These are phyloP conservation scores for Chionographis japonica DNA, from an alignment of 106 monocot species.

Conservation along the genomic window DNA sequence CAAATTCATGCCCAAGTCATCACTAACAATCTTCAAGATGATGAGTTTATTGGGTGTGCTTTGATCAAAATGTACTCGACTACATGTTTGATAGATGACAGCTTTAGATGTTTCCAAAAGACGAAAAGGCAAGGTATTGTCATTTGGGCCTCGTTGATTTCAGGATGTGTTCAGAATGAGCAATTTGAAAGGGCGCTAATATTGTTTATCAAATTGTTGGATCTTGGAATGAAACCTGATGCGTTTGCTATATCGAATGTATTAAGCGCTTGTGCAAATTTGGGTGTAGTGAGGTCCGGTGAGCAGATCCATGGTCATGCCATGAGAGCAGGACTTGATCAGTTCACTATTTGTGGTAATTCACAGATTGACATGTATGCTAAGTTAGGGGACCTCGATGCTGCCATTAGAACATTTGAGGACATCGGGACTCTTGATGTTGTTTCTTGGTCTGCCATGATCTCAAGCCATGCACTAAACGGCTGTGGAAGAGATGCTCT, in stretches of 20 bases:
- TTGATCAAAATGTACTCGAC: constrained; percentile 34
- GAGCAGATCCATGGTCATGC: constrained; percentile 29
- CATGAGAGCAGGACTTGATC: constrained; percentile 27
- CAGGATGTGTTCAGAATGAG: constrained; percentile 25
- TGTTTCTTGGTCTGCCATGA: constrained; percentile 47
- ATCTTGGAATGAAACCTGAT: constrained; percentile 12
- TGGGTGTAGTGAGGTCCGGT: constrained; percentile 15
- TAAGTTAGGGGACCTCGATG: constrained; percentile 28
- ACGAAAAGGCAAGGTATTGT: constrained; percentile 17
- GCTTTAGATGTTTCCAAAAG: constrained; percentile 40
- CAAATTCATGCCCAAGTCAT: constrained; percentile 49
- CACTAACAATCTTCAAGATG: constrained; percentile 27
- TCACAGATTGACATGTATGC: constrained; percentile 41
- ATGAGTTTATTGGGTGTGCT: constrained; percentile 31
- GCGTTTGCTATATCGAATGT: constrained; percentile 18
- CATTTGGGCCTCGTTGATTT: constrained; percentile 30
- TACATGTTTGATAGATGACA: constrained; percentile 12
- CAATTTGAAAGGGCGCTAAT: constrained; percentile 25
- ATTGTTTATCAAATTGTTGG: constrained; percentile 23
- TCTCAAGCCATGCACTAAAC: constrained; percentile 42
- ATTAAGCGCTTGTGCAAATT: constrained; percentile 20
- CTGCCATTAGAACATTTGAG: constrained; percentile 26
- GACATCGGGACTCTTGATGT: constrained; percentile 21
- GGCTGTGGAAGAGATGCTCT: constrained; percentile 32
- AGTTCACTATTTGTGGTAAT: constrained; percentile 34